Percentiles rank a stretch among this genome's conserved stretches.
phyloP scores from a whole-genome alignment of 495 filamentous ascomycete species.

The Penicillium soppii region DNA sequence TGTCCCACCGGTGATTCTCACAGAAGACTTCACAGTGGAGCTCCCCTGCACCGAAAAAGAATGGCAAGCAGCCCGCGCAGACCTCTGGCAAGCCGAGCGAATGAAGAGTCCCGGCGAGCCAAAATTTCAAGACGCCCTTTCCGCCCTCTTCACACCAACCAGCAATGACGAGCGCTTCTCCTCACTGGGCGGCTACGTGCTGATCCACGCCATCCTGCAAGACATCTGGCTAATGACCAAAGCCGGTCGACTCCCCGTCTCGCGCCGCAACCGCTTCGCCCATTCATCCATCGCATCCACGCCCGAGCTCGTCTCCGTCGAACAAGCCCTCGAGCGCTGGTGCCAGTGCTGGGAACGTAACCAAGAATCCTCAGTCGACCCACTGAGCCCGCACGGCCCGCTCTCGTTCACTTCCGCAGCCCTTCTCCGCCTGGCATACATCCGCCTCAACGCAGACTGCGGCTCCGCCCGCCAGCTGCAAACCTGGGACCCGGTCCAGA shows the following conservation, averaged over 20 bases:
- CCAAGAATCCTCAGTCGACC: conserved; percentile 52
- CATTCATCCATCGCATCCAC: conserved; percentile 28
- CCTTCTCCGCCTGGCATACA: conserved; percentile 63
- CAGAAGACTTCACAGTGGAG: conserved; percentile 60
- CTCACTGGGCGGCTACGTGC: conserved; percentile 64
- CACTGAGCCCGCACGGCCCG: conserved; percentile 54
- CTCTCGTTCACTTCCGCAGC: conserved; percentile 68
- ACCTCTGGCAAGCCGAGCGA: conserved; percentile 30
- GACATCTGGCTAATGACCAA: conserved; percentile 68
- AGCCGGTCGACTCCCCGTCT: conserved; percentile 45
- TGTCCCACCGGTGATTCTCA: conserved; percentile 53
- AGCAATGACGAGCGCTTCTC: conserved; percentile 39
- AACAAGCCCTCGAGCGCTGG: conserved; percentile 62
- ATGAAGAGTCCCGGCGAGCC: conserved; percentile 28
- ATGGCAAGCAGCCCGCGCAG: conserved; percentile 32
- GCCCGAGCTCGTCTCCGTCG: conserved; percentile 55
- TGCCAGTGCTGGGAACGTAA: conserved; percentile 59
- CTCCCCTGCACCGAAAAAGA: conserved; percentile 53
- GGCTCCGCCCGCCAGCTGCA: conserved; percentile 61
- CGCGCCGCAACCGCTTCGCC: conserved; percentile 41
- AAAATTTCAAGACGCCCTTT: conserved; percentile 36
- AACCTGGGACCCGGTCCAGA: conserved; percentile 59
- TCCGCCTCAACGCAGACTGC: conserved; percentile 65
- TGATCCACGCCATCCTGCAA: conserved; percentile 68
- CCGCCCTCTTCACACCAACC: conserved; percentile 24